phyloP scores from a whole-genome alignment of 768 basidiomycete species.

The Mrakia hoshinonis region DNA sequence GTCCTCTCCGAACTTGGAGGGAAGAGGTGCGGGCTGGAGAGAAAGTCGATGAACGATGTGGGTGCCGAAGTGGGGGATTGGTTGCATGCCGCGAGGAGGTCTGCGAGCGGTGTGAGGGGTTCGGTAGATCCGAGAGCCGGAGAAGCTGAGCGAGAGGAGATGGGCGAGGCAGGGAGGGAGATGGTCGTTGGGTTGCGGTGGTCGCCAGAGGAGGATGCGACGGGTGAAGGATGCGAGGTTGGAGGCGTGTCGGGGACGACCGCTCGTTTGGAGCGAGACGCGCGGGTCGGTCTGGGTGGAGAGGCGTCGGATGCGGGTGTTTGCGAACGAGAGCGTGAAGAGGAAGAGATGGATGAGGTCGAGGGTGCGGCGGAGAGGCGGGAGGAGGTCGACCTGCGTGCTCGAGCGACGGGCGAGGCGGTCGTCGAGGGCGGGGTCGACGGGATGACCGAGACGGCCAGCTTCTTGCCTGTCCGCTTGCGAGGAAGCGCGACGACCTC shows the following conservation, averaged over 20 bases:
- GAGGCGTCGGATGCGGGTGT: not conserved
- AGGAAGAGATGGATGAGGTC: not conserved
- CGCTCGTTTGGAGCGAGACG: not conserved
- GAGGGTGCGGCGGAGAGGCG: not conserved
- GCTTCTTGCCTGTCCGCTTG: too few species aligned
- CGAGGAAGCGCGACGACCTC: too few species aligned
- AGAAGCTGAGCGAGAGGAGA: not conserved
- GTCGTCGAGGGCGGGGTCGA: not conserved
- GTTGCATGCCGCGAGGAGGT: constrained; percentile 12
- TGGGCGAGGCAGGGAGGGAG: not conserved
- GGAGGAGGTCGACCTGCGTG: too few species aligned
- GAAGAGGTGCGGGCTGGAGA: not conserved
- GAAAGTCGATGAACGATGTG: not conserved
- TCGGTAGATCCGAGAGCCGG: too few species aligned
- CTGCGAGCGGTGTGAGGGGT: not conserved
- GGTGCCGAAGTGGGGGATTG: not conserved
- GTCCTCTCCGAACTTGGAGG: not conserved
- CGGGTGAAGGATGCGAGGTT: not conserved
- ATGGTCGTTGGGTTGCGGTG: not conserved
- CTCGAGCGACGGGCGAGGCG: not conserved
- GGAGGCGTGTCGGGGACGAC: not conserved
- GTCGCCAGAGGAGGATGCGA: not conserved
- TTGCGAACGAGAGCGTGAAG: not conserved
- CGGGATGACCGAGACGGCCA: too few species aligned
- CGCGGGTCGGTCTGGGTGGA: not conserved